phyloP scores from a whole-genome alignment of 2,329 filamentous ascomycete species.

The Fusarium protoensiforme region DNA sequence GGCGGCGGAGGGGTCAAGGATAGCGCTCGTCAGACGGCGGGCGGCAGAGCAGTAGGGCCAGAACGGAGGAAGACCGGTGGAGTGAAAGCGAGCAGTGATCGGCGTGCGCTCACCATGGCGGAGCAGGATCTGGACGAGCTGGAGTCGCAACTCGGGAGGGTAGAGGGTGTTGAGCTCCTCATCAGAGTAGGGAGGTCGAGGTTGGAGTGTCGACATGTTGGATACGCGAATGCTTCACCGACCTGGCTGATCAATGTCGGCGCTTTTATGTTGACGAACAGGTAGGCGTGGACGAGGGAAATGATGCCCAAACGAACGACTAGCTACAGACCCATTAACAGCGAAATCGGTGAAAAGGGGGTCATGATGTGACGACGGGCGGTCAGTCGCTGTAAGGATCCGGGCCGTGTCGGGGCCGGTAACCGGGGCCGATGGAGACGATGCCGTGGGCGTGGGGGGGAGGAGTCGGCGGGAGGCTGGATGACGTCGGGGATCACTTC shows the following conservation, averaged over 20 bases:
- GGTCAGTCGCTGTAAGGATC: conserved; percentile 1
- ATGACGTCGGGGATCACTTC: neutral
- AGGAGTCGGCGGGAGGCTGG: neutral
- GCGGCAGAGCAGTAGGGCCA: conserved; percentile 94
- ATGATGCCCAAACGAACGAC: neutral
- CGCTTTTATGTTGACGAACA: neutral
- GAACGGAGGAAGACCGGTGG: conserved; percentile 72
- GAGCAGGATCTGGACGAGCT: conserved; percentile 88
- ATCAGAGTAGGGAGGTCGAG: conserved; percentile 79
- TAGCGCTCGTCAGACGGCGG: conserved; percentile 70
- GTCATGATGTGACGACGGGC: conserved; percentile 12
- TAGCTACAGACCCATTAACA: neutral
- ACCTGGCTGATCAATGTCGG: neutral
- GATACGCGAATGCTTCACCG: neutral
- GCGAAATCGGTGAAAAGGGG: neutral
- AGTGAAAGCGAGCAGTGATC: conserved; percentile 88
- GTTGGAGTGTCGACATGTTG: conserved; percentile 81
- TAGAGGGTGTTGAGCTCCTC: conserved; percentile 86
- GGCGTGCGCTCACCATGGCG: conserved; percentile 86
- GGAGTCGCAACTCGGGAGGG: conserved; percentile 81
- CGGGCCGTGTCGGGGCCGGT: conserved; percentile 21
- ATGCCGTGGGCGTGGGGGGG: neutral
- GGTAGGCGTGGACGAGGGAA: neutral
- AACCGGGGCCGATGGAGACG: conserved; percentile 18
- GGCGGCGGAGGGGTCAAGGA: conserved; percentile 56